Percentiles rank a stretch among this genome's conserved stretches.
Conservation (phyloP, 805 yeast species). For the Saturnispora mendoncae region DNA sequence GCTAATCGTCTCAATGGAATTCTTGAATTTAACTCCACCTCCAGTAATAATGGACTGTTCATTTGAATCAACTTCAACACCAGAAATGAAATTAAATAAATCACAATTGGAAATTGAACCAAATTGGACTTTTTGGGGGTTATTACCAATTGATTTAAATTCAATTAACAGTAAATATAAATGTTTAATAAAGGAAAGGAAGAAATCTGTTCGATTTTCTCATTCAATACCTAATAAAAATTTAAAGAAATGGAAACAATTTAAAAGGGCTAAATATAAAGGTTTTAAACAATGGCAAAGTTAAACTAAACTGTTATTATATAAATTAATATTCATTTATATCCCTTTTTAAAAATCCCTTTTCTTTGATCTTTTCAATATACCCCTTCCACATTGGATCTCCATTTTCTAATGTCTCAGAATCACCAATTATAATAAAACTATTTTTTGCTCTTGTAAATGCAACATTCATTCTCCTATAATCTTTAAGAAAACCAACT, state of each 20-base stretch:
- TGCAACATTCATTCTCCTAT: conserved; percentile 61
- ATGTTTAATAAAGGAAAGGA: not conserved
- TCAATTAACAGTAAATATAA: not conserved
- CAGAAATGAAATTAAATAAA: not conserved
- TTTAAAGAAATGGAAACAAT: conserved; percentile 2
- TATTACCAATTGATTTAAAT: conserved; percentile 2
- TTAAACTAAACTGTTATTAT: not conserved
- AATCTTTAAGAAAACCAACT: conserved; percentile 56
- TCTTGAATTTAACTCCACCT: not conserved
- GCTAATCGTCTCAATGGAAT: not conserved
- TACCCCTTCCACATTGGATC: conserved; percentile 44
- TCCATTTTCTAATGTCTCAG: conserved; percentile 38
- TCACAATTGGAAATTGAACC: not conserved
- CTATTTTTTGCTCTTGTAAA: conserved; percentile 62
- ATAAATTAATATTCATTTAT: conserved; percentile 11
- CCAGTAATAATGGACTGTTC: not conserved
- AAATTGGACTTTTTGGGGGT: not conserved
- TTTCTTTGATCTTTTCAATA: conserved; percentile 32
- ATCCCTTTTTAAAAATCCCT: conserved; percentile 13
- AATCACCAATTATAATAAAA: conserved; percentile 54
- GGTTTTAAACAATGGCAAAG: conserved; percentile 1
- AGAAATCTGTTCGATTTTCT: not conserved
- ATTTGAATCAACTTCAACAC: conserved; percentile 7
- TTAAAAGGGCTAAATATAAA: conserved; percentile 1
- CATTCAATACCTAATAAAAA: not conserved